Base-by-base conservation (phyloP, 2,329 filamentous ascomycete species). In the Neopestalotiopsis rosae region DNA sequence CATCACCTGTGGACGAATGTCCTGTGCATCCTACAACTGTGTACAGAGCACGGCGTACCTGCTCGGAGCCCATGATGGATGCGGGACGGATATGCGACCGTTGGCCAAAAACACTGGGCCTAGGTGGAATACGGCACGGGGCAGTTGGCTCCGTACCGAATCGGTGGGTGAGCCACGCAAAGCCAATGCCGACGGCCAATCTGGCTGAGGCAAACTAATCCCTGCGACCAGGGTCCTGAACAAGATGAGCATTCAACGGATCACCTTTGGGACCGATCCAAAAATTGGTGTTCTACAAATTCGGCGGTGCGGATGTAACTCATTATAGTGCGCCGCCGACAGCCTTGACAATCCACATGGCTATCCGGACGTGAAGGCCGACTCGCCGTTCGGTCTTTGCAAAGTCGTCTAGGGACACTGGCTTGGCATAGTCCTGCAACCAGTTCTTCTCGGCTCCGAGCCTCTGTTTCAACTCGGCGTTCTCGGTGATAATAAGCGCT, bases 271-370 rank as follows among this genome's bases (percentile, higher is more conserved):
- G 20, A 52, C 45, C 7, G 17, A 17, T 7, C 17, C n/a, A n/a
- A 17, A 52, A 10, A 65, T 49, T n/a, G 17, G 10, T 62, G 42
- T 20, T 58, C 28, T n/a, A 40, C 6, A 38, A 7, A 10, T 64
- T 14, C 9, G 5, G 30, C 24, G 38, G 57, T 34, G n/a, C 24
- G 30, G 57, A 10, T 30, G 12, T 24, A 59, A 30, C 59, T 20
- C 2, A 45, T 66, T 83, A 98, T 77, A 98, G 83, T n/a, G 94
- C 94, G 14, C 95, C 95, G 0, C 95, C 95, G 7, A 97, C 88
- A 42, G 94, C 84, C 74, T 90, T 89, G 5, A 98, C 95, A 81
- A 97, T 92, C 94, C 94, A 97, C 94, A 98, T 97, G 3, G 94
- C 94, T 70, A 97, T 81, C 69, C 94, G 85, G 52, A 99, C 96